Evolutionary conservation across 495 filamentous ascomycete species (phyloP).

Genomic region (Hypoxylon perforatum): DNA sequence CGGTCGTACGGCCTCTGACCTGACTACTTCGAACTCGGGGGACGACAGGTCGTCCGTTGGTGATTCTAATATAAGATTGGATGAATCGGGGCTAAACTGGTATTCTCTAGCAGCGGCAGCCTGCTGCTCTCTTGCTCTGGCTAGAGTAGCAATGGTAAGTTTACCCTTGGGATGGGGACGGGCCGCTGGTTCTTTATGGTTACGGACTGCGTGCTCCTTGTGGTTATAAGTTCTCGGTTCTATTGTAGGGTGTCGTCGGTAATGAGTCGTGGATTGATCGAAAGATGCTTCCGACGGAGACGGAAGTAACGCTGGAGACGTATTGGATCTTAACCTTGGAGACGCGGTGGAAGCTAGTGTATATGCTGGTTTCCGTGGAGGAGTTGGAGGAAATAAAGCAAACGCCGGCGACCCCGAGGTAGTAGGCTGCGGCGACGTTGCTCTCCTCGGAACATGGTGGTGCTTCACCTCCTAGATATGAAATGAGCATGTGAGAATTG

Average conservation of each 20-base stretch:
- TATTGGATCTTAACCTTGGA: constrained; percentile 68
- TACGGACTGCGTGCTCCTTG: too few species aligned
- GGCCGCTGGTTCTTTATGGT: constrained; percentile 13
- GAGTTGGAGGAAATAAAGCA: constrained; percentile 70
- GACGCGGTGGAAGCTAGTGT: constrained; percentile 46
- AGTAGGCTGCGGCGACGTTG: constrained; percentile 68
- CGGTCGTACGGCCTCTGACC: constrained; percentile 37
- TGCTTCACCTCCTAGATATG: constrained; percentile 34
- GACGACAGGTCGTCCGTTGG: constrained; percentile 49
- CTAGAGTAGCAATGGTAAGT: constrained; percentile 39
- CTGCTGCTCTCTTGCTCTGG: constrained; percentile 29
- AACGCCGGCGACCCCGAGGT: constrained; percentile 68
- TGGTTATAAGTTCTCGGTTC: not conserved
- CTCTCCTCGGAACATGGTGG: constrained; percentile 54
- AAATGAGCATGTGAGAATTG: constrained; percentile 9
- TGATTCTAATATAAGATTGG: constrained; percentile 60
- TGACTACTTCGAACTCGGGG: constrained; percentile 38
- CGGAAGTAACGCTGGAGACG: constrained; percentile 62
- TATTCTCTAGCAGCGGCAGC: constrained; percentile 15
- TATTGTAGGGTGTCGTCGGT: constrained; percentile 8
- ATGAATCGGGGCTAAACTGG: constrained; percentile 56
- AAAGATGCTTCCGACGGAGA: constrained; percentile 56
- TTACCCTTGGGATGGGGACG: constrained; percentile 33
- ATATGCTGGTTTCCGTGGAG: constrained; percentile 50
- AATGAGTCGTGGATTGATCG: constrained; percentile 25